Evolutionary conservation across 2,329 filamentous ascomycete species (phyloP), one percentile per base, ranked within the genome.

Genomic region (Cladosporium sp.): DNA sequence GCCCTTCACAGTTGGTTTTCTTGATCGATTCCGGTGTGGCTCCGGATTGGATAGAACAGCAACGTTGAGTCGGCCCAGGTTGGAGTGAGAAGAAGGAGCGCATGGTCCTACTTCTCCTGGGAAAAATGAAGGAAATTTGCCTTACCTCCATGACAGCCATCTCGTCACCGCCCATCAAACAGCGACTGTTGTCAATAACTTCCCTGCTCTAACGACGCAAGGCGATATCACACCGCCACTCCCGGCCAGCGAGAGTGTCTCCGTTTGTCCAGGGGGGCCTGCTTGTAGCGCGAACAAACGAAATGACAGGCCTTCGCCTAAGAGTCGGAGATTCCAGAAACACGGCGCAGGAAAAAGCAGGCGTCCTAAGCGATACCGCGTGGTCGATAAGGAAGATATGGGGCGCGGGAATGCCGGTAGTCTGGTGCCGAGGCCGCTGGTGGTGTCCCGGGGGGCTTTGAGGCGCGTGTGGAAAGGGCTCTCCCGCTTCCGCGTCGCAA

Each of bases 71-170:
- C 22, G 22, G 22, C 22, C 22, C 22, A 28, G 22, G 22, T 28
- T 28, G 22, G 7, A 28, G 22, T 28, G 22, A 5, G 22, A 28
- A 28, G 22, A 28, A 28, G 22, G 22, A 28, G 22, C 22, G 22
- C 22, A 28, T 28, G 22, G 22, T 28, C 22, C 5, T 28, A 28
- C 22, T 28, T 28, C 22, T 28, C 22, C 22, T 28, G 22, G 22
- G 7, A 28, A 28, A 28, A 5, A 28, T 28, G 22, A 28, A 28
- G 22, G 22, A 28, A 28, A 28, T 28, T 33, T n/a, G 40, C 55
- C 53, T 57, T 57, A 57, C 56, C 55, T 55, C 53, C 56, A 55
- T 56, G 51, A 48, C 46, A 14, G 51, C 56, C 45, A 53, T 50
- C 48, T 41, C 43, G 43, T 46, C 50, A 41, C 35, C 40, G 48